A percentile compares a stretch with the other conserved stretches of the same genome.
Conservation (phyloP, 2,329 filamentous ascomycete genomes). For the Rhynchosporium agropyri region DNA sequence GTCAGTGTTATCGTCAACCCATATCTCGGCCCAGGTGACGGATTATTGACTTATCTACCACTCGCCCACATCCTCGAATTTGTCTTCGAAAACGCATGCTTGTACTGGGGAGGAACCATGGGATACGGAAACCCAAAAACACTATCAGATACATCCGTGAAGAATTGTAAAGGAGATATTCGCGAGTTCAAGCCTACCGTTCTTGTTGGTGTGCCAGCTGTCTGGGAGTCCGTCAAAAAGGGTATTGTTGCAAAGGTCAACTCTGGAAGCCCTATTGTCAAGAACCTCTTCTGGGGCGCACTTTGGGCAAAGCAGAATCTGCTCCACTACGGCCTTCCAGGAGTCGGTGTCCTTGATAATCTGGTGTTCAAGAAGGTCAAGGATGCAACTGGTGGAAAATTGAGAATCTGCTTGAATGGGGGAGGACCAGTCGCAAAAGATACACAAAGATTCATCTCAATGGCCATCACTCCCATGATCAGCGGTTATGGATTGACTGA, state of each 20-base stretch:
- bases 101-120: slow-evolving; percentile 89
- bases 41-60: slow-evolving; percentile 86
- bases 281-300: slow-evolving; percentile 75
- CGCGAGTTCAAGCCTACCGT: slow-evolving; percentile 87
- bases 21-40: slow-evolving; percentile 76
- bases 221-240: slow-evolving; percentile 98
- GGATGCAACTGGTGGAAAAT: slow-evolving; percentile 81
- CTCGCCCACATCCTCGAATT: slow-evolving; percentile 97
- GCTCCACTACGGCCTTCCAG: slow-evolving; percentile 61
- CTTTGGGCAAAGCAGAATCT: slow-evolving; percentile 62
- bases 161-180: slow-evolving; percentile 92
- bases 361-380: slow-evolving; percentile 93
- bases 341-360: slow-evolving; percentile 71
- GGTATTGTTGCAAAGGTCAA: slow-evolving; percentile 76
- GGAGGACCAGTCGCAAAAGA: slow-evolving; percentile 87
- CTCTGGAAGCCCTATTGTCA: slow-evolving; percentile 67
- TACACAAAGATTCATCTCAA: slow-evolving; percentile 87
- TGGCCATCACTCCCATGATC: slow-evolving; percentile 93
- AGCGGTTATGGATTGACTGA: slow-evolving; percentile 93
- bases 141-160: slow-evolving; percentile 80
- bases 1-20: slow-evolving; percentile 76
- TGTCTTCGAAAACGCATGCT: slow-evolving; percentile 86
- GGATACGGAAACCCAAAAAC: slow-evolving; percentile 93
- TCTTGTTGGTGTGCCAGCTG: slow-evolving; percentile 90
- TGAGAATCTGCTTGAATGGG: slow-evolving; percentile 92